Base-by-base conservation (phyloP, 768 basidiomycete species). In the Grammothele lineata region DNA sequence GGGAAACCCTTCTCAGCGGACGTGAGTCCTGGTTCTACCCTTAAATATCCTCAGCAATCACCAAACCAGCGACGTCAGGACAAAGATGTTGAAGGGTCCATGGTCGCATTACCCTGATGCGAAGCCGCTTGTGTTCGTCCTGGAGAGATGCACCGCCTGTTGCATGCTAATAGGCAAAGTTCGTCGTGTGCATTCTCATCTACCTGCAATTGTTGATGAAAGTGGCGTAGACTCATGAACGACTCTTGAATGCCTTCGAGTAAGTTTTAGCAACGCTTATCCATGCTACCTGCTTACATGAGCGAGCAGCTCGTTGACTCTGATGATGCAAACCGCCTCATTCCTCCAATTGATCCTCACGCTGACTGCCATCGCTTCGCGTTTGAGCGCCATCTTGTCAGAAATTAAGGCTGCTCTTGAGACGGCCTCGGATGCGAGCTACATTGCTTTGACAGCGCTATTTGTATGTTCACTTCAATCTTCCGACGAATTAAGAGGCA, bases 291-390 rank as follows among this genome's bases (percentile, higher is more conserved):
- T 38, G 24, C 22, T 30, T 14, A n/a, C 33, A 36, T 39, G 27
- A 18, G 14, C 21, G 8, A 40, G 7, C 51, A 91, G 87, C 37
- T 75, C 75, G 23, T 80, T 88, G 48, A 65, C 70, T 23, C 68
- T 81, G 21, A 75, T 77, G 26, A 76, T 91, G 72, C 85, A 84
- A 59, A 75, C 78, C 1, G 86, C 83, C 15, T 81, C 86, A 15
- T 92, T 92, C 57, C 68, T 85, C 11, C 83, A 85, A 51, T 60
- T 87, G 14, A 64, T 83, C n/a, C 58, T 92, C 37, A 67, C 78
- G 4, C 69, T 90, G 34, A 68, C 72, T 19, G 85, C 80, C 11
- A 74, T 87, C 32, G 66, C 75, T 36, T 83, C 84, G 3, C 74
- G 87, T 47, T 62, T 87, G 59, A 67, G 66, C 21, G 57, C 62